Percentiles rank a stretch among this genome's conserved stretches.
Conservation (phyloP, 179 eudicot genomes). For the Spinacia oleracea region DNA sequence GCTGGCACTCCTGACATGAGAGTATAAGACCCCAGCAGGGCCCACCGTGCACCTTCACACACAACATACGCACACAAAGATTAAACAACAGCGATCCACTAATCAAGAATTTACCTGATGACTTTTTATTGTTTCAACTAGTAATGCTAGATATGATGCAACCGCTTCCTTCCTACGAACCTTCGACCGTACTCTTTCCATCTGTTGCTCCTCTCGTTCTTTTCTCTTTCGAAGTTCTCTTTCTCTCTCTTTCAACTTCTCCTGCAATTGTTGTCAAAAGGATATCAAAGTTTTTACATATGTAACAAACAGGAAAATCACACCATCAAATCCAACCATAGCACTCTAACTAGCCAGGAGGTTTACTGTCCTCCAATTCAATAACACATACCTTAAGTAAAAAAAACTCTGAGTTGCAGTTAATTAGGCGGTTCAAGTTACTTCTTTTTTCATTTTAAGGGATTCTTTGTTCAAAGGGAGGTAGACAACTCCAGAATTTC, state of each 20-base stretch:
- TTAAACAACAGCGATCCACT: background rate
- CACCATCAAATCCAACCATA: background rate
- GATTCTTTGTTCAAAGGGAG: background rate
- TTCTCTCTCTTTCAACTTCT: conserved; percentile 90
- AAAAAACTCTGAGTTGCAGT: too few relatives aligned
- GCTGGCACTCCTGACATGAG: too few relatives aligned
- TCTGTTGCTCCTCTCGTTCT: conserved; percentile 97
- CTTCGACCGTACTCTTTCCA: conserved; percentile 88
- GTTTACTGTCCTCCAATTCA: too few relatives aligned
- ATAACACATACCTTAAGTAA: background rate
- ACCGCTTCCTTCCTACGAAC: conserved; percentile 93
- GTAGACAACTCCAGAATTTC: background rate
- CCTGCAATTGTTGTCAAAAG: conserved; percentile 43
- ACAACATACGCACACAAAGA: background rate
- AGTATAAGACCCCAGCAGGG: background rate
- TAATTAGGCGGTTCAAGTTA: background rate
- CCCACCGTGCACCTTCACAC: background rate
- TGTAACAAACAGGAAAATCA: background rate
- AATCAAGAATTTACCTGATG: conserved; percentile 52
- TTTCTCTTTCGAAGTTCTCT: conserved; percentile 82
- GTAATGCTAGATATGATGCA: conserved; percentile 90
- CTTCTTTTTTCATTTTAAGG: too few relatives aligned
- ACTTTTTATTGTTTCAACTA: conserved; percentile 90
- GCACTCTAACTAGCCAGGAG: background rate
- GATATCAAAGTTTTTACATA: background rate